Conservation (phyloP, 78 protist genomes). For the Dictyostelium capitatum region DNA sequence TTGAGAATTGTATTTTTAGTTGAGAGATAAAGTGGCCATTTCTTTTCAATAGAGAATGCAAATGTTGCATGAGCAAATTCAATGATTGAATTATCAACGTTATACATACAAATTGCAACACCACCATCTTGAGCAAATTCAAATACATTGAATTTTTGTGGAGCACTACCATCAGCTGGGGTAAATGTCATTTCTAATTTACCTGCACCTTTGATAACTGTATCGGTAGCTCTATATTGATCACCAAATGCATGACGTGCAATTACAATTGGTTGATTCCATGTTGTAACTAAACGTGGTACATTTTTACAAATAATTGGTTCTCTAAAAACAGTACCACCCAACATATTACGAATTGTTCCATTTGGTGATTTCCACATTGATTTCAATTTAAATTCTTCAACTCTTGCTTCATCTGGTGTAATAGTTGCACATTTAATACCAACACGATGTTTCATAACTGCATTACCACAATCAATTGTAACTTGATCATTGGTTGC, state of each 20-base stretch:
- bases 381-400: slow-evolving; percentile 90
- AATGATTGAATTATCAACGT: slow-evolving; percentile 91
- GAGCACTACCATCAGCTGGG: slow-evolving; percentile 87
- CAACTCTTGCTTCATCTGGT: slow-evolving; percentile 95
- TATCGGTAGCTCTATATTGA: slow-evolving; percentile 95
- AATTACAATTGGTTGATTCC: slow-evolving; percentile 94
- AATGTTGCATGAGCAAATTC: slow-evolving; percentile 93
- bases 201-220: slow-evolving; percentile 86
- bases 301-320: slow-evolving; percentile 94
- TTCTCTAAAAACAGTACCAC: slow-evolving; percentile 98
- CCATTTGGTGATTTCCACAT: slow-evolving; percentile 98
- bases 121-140: slow-evolving; percentile 88
- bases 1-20: slow-evolving; percentile 97
- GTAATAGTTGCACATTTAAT: slow-evolving; percentile 99
- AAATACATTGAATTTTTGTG: slow-evolving; percentile 60
- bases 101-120: slow-evolving; percentile 96
- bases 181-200: slow-evolving; percentile 80
- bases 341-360: slow-evolving; percentile 96
- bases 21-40: slow-evolving; percentile 89
- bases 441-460: slow-evolving; percentile 92
- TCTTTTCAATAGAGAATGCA: slow-evolving; percentile 82
- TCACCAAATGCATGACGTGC: slow-evolving; percentile 97
- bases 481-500: slow-evolving; percentile 90
- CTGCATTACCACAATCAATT: slow-evolving; percentile 93
- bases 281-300: slow-evolving; percentile 92